Base-by-base conservation (phyloP, 106 monocot genomes). In the Narthecium ossifragum region DNA sequence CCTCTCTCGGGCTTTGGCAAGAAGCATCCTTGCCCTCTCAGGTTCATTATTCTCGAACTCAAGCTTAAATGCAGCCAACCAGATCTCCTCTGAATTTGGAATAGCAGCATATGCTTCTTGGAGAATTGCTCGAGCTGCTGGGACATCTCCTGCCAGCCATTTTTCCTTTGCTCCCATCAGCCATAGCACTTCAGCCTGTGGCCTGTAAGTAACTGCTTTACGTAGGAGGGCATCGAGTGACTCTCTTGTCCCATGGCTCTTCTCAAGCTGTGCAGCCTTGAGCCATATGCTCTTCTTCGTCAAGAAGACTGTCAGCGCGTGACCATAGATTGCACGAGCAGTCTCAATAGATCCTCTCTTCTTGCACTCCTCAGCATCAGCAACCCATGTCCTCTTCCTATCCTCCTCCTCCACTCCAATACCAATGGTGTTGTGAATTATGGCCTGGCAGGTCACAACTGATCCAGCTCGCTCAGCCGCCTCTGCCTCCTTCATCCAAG, bases 151-250 rank as follows among this genome's bases (percentile, higher is more conserved):
- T 17, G 96, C 80, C 8, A 96, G 70, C 96, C 96, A 96, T 46
- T 96, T 96, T 55, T 96, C 96, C 56, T 96, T 96, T 11, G 96
- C 96, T 73, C 90, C 90, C 96, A 96, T 96, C 52, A 96, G 60
- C 96, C 96, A 96, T 23, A 96, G 55, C 0, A 96, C 96, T 68
- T 96, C 96, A 29, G 96, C 96, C 33, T 90, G 90, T 33, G 96
- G 96, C 46, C 77, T 56, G 64, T 96, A 96, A 40, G 86, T 90
- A 17, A 96, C 96, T 26, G 96, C 96, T 59, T 53, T 86, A 18
- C 90, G 80, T 10, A 96, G 71, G 25, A 96, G 80, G 1, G 80
- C 86, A 76, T 96, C 90, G 55, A 96, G 80, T 15, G 96, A 90
- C 57, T 96, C 96, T 58, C 83, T 78, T 1, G 96, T 86, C 34